These are phyloP conservation scores for Castanea crenata DNA, from an alignment of 306 rosid species.

Conservation along the genomic window DNA sequence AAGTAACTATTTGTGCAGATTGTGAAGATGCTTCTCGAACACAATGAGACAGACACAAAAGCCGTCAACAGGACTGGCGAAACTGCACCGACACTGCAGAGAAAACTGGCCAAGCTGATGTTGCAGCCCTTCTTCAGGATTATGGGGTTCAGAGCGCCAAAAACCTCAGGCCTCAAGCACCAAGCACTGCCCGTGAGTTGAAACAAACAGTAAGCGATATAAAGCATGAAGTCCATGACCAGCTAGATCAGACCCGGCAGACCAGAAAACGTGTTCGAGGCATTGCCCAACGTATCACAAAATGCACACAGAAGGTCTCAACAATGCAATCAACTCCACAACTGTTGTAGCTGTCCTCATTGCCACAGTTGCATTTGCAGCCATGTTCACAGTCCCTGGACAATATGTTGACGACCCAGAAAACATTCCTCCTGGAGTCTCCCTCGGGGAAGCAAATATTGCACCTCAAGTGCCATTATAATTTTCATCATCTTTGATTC, in stretches of 20 bases:
- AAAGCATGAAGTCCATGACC: constrained; percentile 88
- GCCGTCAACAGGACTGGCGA: constrained; percentile 69
- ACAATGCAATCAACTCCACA: constrained; percentile 95
- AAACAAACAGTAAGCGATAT: constrained; percentile 96
- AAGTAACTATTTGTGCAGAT: constrained; percentile 53
- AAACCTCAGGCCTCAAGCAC: constrained; percentile 49
- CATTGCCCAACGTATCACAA: constrained; percentile 91
- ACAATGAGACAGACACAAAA: constrained; percentile 39
- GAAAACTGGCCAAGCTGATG: constrained; percentile 52
- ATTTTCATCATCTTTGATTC: constrained; percentile 84
- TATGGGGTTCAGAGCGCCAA: constrained; percentile 72
- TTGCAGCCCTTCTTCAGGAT: constrained; percentile 54
- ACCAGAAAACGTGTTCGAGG: constrained; percentile 93
- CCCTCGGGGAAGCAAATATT: constrained; percentile 89
- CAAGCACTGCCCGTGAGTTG: constrained; percentile 67
- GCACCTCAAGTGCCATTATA: constrained; percentile 52
- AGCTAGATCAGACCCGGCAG: constrained; percentile 91
- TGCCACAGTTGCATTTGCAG: constrained; percentile 96
- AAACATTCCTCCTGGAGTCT: constrained; percentile 44
- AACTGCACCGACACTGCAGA: constrained; percentile 94
- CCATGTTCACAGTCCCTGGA: constrained; percentile 91
- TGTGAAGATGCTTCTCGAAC: constrained; percentile 59
- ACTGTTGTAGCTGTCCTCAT: constrained; percentile 96
- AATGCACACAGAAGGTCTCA: constrained; percentile 88
- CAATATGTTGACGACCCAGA: constrained; percentile 68